A percentile compares a stretch with the other conserved stretches of the same genome.
Evolutionary conservation across 331 rosid genomes (phyloP).

Genomic region (Erythrophleum ivorense): DNA sequence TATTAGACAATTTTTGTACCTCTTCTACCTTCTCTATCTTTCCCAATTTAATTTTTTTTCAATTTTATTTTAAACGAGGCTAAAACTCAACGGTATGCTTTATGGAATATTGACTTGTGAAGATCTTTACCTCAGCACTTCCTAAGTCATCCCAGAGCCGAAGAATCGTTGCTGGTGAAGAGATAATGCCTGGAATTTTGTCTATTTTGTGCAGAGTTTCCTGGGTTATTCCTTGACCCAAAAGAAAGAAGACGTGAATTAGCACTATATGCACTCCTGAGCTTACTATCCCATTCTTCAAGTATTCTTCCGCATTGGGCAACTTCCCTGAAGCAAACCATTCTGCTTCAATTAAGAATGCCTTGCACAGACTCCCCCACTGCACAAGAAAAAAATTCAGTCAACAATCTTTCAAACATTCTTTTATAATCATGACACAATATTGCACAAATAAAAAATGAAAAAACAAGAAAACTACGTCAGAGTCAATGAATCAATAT

Average conservation of each 20-base stretch:
- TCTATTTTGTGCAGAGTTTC: conserved; percentile 42
- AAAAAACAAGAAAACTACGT: too few relatives aligned
- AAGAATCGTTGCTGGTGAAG: conserved; percentile 62
- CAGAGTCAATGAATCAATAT: too few relatives aligned
- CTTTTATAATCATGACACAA: too few relatives aligned
- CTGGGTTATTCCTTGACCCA: conserved; percentile 49
- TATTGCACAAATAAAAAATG: too few relatives aligned
- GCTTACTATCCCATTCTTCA: conserved; percentile 59
- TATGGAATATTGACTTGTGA: background rate
- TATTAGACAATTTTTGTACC: too few relatives aligned
- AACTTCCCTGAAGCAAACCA: conserved; percentile 57
- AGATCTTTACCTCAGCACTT: conserved; percentile 54
- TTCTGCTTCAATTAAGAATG: conserved; percentile 61
- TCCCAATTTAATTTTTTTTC: too few relatives aligned
- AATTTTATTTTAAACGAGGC: too few relatives aligned
- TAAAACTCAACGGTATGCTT: too few relatives aligned
- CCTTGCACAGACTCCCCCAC: conserved; percentile 68
- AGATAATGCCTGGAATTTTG: conserved; percentile 43
- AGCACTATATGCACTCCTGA: conserved; percentile 59
- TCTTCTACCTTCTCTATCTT: too few relatives aligned
- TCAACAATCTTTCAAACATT: background rate
- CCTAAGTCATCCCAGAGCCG: conserved; percentile 79
- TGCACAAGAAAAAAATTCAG: conserved; percentile 9
- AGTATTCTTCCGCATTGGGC: conserved; percentile 55
- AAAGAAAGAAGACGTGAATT: conserved; percentile 50